phyloP scores from a whole-genome alignment of 2,329 filamentous ascomycete genomes.

The Onygenales sp. region DNA sequence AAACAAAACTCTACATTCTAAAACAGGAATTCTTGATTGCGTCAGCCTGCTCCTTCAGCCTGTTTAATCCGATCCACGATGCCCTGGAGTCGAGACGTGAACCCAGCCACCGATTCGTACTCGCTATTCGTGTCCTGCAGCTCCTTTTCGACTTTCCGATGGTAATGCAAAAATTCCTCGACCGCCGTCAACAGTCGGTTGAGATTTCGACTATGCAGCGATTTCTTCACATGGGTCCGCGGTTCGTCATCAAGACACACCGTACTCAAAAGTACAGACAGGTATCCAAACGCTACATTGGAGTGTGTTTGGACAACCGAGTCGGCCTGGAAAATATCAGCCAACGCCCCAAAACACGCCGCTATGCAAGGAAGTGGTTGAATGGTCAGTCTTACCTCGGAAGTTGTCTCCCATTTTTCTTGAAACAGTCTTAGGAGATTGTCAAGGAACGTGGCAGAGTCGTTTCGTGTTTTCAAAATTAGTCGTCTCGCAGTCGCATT shows the following conservation, averaged over 20 bases:
- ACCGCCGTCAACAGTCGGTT: slow-evolving; percentile 46
- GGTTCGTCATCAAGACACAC: slow-evolving; percentile 52
- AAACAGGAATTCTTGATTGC: neutral
- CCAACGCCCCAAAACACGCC: neutral
- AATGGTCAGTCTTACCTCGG: slow-evolving; percentile 49
- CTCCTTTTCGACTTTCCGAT: slow-evolving; percentile 49
- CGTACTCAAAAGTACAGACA: slow-evolving; percentile 75
- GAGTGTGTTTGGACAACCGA: slow-evolving; percentile 60
- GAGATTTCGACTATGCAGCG: slow-evolving; percentile 40
- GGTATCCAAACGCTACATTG: slow-evolving; percentile 77
- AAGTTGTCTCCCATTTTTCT: slow-evolving; percentile 54
- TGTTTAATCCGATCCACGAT: slow-evolving; percentile 40
- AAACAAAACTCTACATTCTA: neutral
- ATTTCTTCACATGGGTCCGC: slow-evolving; percentile 31
- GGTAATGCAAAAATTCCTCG: slow-evolving; percentile 52
- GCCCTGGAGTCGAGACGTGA: slow-evolving; percentile 45
- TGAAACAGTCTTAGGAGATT: slow-evolving; percentile 56
- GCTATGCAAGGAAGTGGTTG: slow-evolving; percentile 6
- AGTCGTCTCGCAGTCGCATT: slow-evolving; percentile 51
- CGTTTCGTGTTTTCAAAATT: slow-evolving; percentile 32
- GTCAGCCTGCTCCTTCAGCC: slow-evolving; percentile 4
- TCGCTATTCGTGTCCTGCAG: slow-evolving; percentile 31
- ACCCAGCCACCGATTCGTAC: slow-evolving; percentile 40
- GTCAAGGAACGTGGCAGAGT: slow-evolving; percentile 41
- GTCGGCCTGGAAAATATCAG: slow-evolving; percentile 32